Percentiles rank a stretch among this genome's conserved stretches.
Conservation (phyloP, 768 basidiomycete genomes). For the Trametes sanguinea region DNA sequence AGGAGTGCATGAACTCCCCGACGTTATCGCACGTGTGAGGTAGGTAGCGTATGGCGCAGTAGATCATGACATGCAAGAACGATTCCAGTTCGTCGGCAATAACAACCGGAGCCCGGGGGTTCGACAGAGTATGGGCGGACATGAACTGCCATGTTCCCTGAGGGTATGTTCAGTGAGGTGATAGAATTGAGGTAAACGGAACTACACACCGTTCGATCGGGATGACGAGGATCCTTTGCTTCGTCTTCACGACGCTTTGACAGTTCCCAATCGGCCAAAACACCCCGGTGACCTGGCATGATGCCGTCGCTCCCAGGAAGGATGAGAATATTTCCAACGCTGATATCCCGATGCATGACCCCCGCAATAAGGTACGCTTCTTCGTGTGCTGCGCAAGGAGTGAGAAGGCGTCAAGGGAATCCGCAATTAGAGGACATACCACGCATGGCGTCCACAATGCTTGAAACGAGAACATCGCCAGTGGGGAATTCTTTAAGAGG, state of each 20-base stretch:
- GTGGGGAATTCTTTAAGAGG: too few species aligned
- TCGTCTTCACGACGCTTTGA: background rate
- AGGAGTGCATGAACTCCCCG: background rate
- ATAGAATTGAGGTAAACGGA: background rate
- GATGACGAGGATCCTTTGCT: background rate
- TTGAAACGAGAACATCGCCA: too few species aligned
- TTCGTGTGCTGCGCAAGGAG: background rate
- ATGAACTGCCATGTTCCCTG: conserved; percentile 8
- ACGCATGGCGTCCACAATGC: too few species aligned
- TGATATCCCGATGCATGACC: conserved; percentile 16
- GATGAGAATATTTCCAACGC: conserved; percentile 9
- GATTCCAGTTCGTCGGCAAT: conserved; percentile 7
- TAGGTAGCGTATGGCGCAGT: conserved; percentile 3
- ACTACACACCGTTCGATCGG: background rate
- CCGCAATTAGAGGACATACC: too few species aligned
- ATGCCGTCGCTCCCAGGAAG: background rate
- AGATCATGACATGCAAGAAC: conserved; percentile 4
- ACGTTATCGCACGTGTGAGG: background rate
- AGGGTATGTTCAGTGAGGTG: background rate
- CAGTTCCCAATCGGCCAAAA: conserved; percentile 16
- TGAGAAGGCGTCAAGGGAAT: too few species aligned
- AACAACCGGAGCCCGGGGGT: background rate
- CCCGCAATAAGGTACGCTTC: background rate
- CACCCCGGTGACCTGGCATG: background rate
- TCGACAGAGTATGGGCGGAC: background rate